These are phyloP conservation scores for Teunomyces aglyptinius DNA, from an alignment of 805 yeast genomes.

Conservation along the genomic window DNA sequence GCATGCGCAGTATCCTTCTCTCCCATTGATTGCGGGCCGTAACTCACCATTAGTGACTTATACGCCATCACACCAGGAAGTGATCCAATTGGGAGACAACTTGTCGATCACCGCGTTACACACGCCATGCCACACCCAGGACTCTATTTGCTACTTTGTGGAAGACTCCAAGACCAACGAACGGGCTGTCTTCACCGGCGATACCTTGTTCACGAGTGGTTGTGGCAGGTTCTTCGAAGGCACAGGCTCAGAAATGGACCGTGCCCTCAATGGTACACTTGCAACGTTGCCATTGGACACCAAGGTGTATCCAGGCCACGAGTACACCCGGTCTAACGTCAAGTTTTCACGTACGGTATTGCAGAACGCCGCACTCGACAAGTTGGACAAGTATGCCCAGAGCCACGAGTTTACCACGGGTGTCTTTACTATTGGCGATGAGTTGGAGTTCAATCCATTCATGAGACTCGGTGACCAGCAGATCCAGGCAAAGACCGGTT, in stretches of 20 bases:
- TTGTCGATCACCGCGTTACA: slow-evolving; percentile 76
- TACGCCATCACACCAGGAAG: slow-evolving; percentile 66
- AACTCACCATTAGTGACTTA: slow-evolving; percentile 72
- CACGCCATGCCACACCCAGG: slow-evolving; percentile 98
- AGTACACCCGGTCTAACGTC: slow-evolving; percentile 82
- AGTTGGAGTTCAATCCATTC: slow-evolving; percentile 81
- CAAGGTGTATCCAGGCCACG: slow-evolving; percentile 89
- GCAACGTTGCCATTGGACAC: slow-evolving; percentile 67
- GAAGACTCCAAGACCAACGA: slow-evolving; percentile 62
- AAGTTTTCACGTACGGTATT: slow-evolving; percentile 70
- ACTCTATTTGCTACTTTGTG: slow-evolving; percentile 84
- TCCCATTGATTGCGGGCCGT: slow-evolving; percentile 79
- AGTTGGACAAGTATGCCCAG: slow-evolving; percentile 50
- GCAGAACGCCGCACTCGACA: slow-evolving; percentile 50
- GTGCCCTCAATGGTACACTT: slow-evolving; percentile 58
- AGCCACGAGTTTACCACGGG: slow-evolving; percentile 81
- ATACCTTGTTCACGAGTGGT: slow-evolving; percentile 89
- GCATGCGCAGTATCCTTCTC: slow-evolving; percentile 39
- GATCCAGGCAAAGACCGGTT: slow-evolving; percentile 60
- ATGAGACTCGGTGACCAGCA: slow-evolving; percentile 70
- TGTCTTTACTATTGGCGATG: slow-evolving; percentile 78
- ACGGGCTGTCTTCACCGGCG: slow-evolving; percentile 88
- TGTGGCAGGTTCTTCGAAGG: slow-evolving; percentile 98
- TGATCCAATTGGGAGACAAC: slow-evolving; percentile 59
- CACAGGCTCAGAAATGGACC: slow-evolving; percentile 73